phyloP scores from a whole-genome alignment of 2,329 filamentous ascomycete genomes.

The Zymoseptoria passerinii region DNA sequence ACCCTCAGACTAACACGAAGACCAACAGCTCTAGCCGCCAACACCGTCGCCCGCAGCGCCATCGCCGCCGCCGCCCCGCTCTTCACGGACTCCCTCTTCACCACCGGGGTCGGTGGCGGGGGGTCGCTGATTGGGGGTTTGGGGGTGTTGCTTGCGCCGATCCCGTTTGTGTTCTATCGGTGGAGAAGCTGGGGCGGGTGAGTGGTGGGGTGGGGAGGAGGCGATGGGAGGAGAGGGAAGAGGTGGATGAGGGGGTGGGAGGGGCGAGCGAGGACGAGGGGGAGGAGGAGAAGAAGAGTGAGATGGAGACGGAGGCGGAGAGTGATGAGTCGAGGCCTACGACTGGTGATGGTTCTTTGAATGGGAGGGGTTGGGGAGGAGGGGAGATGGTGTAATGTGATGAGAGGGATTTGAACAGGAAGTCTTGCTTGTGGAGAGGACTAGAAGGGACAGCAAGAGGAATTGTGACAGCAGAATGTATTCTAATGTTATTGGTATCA shows the following conservation, averaged over 20 bases:
- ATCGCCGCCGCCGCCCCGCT: slow-evolving; percentile 26
- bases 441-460: too few relatives aligned
- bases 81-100: slow-evolving; percentile 28
- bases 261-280: background rate
- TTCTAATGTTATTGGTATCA: too few relatives aligned
- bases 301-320: background rate
- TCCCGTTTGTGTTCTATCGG: slow-evolving; percentile 28
- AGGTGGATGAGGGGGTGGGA: background rate
- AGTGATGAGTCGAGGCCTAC: background rate
- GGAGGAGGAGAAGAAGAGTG: too few relatives aligned
- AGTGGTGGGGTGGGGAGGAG: background rate
- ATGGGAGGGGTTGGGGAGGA: too few relatives aligned
- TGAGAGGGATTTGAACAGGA: too few relatives aligned
- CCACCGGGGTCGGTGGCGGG: slow-evolving; percentile 25
- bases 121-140: slow-evolving; percentile 40
- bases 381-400: too few relatives aligned
- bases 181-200: background rate
- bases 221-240: background rate
- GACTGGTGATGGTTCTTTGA: too few relatives aligned
- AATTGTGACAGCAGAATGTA: too few relatives aligned
- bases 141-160: slow-evolving; percentile 26
- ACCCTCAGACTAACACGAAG: slow-evolving; percentile 24
- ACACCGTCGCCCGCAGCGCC: slow-evolving; percentile 24
- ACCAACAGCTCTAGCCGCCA: slow-evolving; percentile 26
- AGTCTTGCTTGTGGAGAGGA: too few relatives aligned